Conservation (phyloP, 352 stramenopile genomes). For the Phytopythium kandeliae region DNA sequence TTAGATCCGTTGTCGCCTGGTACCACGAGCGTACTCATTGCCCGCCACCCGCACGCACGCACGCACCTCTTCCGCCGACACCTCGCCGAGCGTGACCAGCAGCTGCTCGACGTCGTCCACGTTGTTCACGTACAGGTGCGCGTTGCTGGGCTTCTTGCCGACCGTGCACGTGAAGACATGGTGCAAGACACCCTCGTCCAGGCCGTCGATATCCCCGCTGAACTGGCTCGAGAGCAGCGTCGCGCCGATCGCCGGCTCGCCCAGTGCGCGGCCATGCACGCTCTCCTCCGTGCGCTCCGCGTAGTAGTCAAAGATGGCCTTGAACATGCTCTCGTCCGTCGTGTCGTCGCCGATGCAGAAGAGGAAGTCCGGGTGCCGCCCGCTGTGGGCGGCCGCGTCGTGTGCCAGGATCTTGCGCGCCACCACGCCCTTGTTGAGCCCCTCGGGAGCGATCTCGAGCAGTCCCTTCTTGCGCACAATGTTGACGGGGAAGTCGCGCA, state of each 20-base stretch:
- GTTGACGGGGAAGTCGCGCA: conserved; percentile 65
- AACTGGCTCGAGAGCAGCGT: conserved; percentile 11
- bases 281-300: conserved; percentile 81
- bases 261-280: conserved; percentile 35
- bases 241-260: not conserved
- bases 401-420: conserved; percentile 93
- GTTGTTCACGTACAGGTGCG: conserved; percentile 89
- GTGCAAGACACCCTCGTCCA: conserved; percentile 56
- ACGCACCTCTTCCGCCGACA: conserved; percentile 18
- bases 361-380: conserved; percentile 90
- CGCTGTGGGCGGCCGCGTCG: conserved; percentile 61
- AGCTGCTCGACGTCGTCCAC: conserved; percentile 84
- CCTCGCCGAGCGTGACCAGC: conserved; percentile 51
- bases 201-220: conserved; percentile 8
- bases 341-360: conserved; percentile 97
- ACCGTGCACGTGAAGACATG: conserved; percentile 91
- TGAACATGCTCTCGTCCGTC: conserved; percentile 98
- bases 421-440: conserved; percentile 95
- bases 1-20: not conserved
- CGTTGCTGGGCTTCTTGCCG: conserved; percentile 89
- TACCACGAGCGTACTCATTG: not conserved
- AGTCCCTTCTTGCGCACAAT: conserved; percentile 90
- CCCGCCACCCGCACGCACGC: not conserved
- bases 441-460: conserved; percentile 94
- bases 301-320: conserved; percentile 89